phyloP scores from a whole-genome alignment of 2,329 filamentous ascomycete species.

The Exophiala lecanii-corni region DNA sequence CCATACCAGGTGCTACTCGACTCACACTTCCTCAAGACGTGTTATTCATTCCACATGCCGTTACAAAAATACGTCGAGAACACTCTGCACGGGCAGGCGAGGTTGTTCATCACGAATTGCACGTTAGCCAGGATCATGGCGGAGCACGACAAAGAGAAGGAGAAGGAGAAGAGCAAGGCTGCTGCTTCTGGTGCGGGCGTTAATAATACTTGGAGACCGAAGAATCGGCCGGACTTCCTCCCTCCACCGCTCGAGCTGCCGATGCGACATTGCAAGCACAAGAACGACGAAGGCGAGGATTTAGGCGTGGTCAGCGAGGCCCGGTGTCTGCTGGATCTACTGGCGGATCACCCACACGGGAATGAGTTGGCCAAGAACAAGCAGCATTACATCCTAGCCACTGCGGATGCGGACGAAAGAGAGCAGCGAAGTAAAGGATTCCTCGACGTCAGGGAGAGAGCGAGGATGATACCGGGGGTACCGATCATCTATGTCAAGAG shows the following conservation, averaged over 20 bases:
- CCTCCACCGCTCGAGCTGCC: conserved; percentile 43
- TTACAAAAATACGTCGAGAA: conserved; percentile 70
- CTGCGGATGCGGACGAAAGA: conserved; percentile 34
- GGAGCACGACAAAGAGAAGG: conserved; percentile 29
- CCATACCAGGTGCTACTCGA: conserved; percentile 92
- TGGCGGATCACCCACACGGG: conserved; percentile 29
- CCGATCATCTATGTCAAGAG: conserved; percentile 49
- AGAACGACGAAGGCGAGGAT: conserved; percentile 37
- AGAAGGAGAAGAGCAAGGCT: conserved; percentile 27
- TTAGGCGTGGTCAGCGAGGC: conserved; percentile 27
- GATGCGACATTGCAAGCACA: conserved; percentile 45
- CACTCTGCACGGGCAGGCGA: conserved; percentile 81
- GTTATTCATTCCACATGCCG: conserved; percentile 83
- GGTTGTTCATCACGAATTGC: conserved; percentile 76
- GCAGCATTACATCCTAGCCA: conserved; percentile 45
- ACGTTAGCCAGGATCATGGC: conserved; percentile 41
- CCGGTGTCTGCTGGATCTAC: conserved; percentile 41
- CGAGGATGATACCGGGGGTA: conserved; percentile 43
- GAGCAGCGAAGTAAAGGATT: conserved; percentile 31
- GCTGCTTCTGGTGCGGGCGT: background rate
- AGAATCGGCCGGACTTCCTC: conserved; percentile 39
- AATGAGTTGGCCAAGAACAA: conserved; percentile 41
- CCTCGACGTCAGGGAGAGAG: conserved; percentile 35
- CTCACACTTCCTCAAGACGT: conserved; percentile 76
- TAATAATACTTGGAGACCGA: conserved; percentile 21